Conservation (phyloP, 1,139 yeast species). For the Pichia sp. region DNA sequence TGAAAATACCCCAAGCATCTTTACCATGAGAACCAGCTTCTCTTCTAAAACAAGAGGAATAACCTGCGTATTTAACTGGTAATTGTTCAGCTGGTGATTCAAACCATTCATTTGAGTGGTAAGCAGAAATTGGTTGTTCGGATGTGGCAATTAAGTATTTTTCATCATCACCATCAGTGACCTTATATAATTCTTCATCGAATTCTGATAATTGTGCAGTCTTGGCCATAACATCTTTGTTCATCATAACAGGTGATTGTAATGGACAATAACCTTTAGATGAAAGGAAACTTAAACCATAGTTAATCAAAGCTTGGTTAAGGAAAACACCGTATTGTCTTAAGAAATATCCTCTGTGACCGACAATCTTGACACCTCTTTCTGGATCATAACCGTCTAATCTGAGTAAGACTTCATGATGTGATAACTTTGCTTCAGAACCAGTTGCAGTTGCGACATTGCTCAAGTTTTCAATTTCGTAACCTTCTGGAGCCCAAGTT, state of each 20-base stretch:
- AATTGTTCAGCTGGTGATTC: conserved; percentile 95
- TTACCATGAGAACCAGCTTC: conserved; percentile 99
- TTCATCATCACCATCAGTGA: conserved; percentile 94
- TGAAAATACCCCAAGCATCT: conserved; percentile 99
- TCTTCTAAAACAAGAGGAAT: conserved; percentile 97
- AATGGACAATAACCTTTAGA: conserved; percentile 75
- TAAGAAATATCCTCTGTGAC: conserved; percentile 97
- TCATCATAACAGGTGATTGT: conserved; percentile 99
- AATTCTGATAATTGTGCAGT: conserved; percentile 97
- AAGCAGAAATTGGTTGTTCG: conserved; percentile 98
- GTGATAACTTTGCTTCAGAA: conserved; percentile 75
- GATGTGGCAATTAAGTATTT: conserved; percentile 97
- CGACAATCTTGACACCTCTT: conserved; percentile 95
- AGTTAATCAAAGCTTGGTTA: conserved; percentile 96
- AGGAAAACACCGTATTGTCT: conserved; percentile 93
- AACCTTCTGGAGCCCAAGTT: conserved; percentile 74
- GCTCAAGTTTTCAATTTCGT: conserved; percentile 43
- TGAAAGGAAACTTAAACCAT: conserved; percentile 81
- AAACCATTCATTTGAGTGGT: conserved; percentile 97
- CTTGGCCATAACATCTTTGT: conserved; percentile 98
- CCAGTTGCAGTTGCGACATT: conserved; percentile 67
- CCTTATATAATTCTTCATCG: conserved; percentile 96
- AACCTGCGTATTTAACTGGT: conserved; percentile 95
- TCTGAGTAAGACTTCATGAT: conserved; percentile 90
- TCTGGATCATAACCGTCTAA: conserved; percentile 98